Conservation (phyloP, 805 yeast genomes). For the Debaryomyces prosopidis region DNA sequence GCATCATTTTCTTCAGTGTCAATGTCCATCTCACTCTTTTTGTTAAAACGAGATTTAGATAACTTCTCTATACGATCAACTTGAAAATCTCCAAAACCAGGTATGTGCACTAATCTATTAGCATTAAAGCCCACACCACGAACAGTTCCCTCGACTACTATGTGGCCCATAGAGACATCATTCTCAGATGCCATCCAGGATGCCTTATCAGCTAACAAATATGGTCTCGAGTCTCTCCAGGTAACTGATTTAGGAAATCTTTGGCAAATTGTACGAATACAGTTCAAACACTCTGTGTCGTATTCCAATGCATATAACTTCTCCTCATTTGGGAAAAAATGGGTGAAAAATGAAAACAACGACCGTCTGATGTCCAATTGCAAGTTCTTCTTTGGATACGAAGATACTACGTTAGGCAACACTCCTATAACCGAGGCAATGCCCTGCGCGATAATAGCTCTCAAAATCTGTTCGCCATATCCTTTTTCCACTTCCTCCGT, state of each 20-base stretch:
- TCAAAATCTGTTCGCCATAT: constrained; percentile 84
- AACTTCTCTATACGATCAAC: constrained; percentile 64
- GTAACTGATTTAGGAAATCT: constrained; percentile 79
- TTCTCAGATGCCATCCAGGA: constrained; percentile 32
- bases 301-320: constrained; percentile 71
- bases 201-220: constrained; percentile 72
- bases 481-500: constrained; percentile 74
- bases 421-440: constrained; percentile 80
- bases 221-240: constrained; percentile 95
- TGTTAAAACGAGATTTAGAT: constrained; percentile 1
- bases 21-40: constrained; percentile 12
- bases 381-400: constrained; percentile 71
- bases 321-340: constrained; percentile 65
- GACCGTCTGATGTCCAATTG: constrained; percentile 61
- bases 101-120: constrained; percentile 78
- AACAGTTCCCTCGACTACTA: constrained; percentile 77
- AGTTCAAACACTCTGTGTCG: constrained; percentile 67
- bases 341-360: constrained; percentile 39
- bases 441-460: constrained; percentile 92
- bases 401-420: constrained; percentile 66
- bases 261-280: constrained; percentile 77
- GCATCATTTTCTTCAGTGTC: constrained; percentile 24
- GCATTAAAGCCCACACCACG: constrained; percentile 85
- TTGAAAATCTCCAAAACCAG: constrained; percentile 88
- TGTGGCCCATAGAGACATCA: constrained; percentile 27